phyloP scores from a whole-genome alignment of 1,284 basidiomycete genomes.

The Clitocybe nebularis region DNA sequence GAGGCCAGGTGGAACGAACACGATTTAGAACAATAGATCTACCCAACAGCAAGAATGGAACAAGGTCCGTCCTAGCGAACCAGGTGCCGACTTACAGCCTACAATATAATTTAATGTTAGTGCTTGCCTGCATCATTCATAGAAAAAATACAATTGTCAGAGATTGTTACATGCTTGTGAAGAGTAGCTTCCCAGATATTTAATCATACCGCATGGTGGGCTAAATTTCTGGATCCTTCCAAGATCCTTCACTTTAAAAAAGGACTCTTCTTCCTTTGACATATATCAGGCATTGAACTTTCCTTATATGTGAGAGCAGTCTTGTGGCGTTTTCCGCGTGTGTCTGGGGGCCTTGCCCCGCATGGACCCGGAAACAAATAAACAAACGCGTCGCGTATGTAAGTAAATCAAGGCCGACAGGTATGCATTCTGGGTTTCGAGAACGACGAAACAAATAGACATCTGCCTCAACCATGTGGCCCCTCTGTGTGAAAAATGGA shows the following conservation, averaged over 20 bases:
- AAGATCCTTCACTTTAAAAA: not conserved
- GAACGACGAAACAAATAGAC: not conserved
- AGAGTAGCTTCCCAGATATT: too few species aligned
- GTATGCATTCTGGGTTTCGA: conserved; percentile 16
- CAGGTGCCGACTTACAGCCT: too few species aligned
- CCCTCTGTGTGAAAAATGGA: conserved; percentile 20
- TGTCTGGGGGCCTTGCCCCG: conserved; percentile 30
- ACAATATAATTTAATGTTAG: too few species aligned
- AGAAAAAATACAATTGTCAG: too few species aligned
- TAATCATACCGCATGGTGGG: conserved; percentile 1
- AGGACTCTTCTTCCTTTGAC: too few species aligned
- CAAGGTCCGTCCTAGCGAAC: too few species aligned
- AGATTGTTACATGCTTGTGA: too few species aligned
- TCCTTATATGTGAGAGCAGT: conserved; percentile 11
- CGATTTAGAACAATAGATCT: too few species aligned
- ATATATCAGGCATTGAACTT: conserved; percentile 15
- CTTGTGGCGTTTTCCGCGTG: conserved; percentile 24
- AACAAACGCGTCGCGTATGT: conserved; percentile 45
- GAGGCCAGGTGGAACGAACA: not conserved
- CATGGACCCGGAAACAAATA: conserved; percentile 25
- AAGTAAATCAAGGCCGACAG: too few species aligned
- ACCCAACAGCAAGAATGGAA: too few species aligned
- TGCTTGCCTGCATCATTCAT: too few species aligned
- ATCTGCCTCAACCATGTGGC: conserved; percentile 22
- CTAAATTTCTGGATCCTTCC: not conserved